These are phyloP conservation scores for Carex parvula DNA, from an alignment of 176 grass and related monocot species.

Conservation along the genomic window DNA sequence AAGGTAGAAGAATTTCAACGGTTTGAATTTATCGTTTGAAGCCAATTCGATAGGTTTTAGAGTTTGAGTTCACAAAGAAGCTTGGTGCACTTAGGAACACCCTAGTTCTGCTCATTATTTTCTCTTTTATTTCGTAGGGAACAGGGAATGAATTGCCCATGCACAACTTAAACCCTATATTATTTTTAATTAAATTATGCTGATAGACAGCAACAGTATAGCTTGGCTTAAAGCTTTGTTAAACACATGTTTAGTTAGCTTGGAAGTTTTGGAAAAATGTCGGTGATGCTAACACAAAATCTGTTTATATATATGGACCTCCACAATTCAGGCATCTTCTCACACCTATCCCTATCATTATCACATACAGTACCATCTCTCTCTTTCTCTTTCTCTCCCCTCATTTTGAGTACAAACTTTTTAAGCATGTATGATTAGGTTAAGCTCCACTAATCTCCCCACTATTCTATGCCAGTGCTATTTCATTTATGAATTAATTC, in stretches of 20 bases:
- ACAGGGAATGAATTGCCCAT: background rate
- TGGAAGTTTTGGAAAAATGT: constrained; percentile 25
- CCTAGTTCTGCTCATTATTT: too few species aligned
- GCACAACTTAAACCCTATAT: background rate
- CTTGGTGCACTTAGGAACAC: too few species aligned
- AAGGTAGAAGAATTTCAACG: too few species aligned
- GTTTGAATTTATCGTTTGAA: too few species aligned
- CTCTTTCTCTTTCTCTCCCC: background rate
- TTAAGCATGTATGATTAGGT: constrained; percentile 1
- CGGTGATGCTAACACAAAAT: constrained; percentile 26
- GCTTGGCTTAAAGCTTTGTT: constrained; percentile 25
- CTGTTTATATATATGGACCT: background rate
- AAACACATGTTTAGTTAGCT: constrained; percentile 21
- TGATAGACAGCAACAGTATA: constrained; percentile 1
- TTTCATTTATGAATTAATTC: background rate
- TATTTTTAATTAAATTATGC: background rate
- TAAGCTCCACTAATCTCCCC: constrained; percentile 1
- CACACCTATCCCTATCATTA: background rate
- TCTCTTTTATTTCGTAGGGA: constrained; percentile 3
- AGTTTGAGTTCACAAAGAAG: too few species aligned
- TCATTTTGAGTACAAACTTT: background rate
- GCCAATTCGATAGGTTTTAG: too few species aligned
- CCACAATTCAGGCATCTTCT: constrained; percentile 8
- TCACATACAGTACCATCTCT: background rate
- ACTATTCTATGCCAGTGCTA: constrained; percentile 13